Conservation (phyloP, 2,329 filamentous ascomycete species). For the Hypoxylon sp. region DNA sequence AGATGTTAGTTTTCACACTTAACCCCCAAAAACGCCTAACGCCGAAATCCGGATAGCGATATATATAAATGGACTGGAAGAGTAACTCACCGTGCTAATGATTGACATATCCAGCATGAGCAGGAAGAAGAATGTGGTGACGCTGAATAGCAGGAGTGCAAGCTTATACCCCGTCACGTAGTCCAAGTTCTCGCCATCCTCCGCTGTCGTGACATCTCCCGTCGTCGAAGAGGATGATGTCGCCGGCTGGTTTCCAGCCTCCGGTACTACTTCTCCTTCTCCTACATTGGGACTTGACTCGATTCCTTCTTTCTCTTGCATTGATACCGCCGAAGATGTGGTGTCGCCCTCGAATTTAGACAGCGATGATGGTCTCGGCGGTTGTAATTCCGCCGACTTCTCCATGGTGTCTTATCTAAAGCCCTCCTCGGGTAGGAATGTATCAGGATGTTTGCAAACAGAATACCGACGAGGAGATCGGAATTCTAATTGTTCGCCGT, state of each 20-base stretch:
- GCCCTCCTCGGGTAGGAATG: background rate
- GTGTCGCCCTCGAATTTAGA: conserved; percentile 22
- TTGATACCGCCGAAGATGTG: conserved; percentile 19
- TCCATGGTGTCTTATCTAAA: conserved; percentile 23
- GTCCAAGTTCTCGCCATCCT: conserved; percentile 44
- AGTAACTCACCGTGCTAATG: conserved; percentile 62
- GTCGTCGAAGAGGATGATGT: conserved; percentile 7
- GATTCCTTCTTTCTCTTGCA: conserved; percentile 33
- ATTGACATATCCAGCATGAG: conserved; percentile 69
- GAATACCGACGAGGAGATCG: background rate
- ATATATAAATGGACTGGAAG: background rate
- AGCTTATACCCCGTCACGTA: conserved; percentile 52
- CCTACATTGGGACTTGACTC: background rate
- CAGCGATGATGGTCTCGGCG: background rate
- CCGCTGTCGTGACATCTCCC: conserved; percentile 22
- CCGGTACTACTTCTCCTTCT: background rate
- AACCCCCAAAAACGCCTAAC: background rate
- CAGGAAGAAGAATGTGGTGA: conserved; percentile 63
- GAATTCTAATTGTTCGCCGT: background rate
- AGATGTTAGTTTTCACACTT: conserved; percentile 10
- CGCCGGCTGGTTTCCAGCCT: conserved; percentile 6
- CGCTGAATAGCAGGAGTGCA: conserved; percentile 49
- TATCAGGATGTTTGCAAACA: background rate
- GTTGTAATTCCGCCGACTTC: conserved; percentile 17
- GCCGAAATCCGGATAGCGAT: background rate